phyloP scores from a whole-genome alignment of 768 basidiomycete genomes.

The Trametes meyenii region DNA sequence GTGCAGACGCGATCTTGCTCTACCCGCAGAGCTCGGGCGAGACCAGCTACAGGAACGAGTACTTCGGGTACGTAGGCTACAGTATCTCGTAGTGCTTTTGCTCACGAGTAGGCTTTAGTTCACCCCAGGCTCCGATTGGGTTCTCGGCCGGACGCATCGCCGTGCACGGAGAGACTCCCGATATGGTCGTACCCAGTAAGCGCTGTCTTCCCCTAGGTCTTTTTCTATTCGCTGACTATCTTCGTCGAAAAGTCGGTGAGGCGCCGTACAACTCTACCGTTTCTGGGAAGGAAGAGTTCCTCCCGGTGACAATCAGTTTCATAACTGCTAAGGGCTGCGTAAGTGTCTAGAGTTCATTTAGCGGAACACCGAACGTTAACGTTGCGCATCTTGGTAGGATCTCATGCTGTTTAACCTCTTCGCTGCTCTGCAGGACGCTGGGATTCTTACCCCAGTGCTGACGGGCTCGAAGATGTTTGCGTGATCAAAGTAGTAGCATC shows the following conservation, averaged over 20 bases:
- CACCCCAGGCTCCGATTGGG: conserved; percentile 30
- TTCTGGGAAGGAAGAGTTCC: conserved; percentile 29
- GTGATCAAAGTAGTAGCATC: not conserved
- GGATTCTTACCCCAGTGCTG: conserved; percentile 25
- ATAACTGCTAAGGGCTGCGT: conserved; percentile 35
- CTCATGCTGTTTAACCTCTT: conserved; percentile 35
- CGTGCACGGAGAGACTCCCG: conserved; percentile 30
- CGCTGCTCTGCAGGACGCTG: conserved; percentile 30
- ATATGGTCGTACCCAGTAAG: conserved; percentile 37
- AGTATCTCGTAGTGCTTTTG: not conserved
- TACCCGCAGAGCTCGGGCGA: conserved; percentile 35
- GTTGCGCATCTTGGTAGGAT: conserved; percentile 23
- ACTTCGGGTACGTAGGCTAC: conserved; percentile 25
- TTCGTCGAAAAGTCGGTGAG: conserved; percentile 28
- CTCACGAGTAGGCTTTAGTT: conserved; percentile 9
- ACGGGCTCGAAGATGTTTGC: conserved; percentile 30
- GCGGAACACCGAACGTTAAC: not conserved
- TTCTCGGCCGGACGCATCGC: conserved; percentile 30
- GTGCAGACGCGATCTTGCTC: conserved; percentile 33
- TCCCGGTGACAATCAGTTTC: conserved; percentile 36
- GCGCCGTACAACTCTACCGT: conserved; percentile 35
- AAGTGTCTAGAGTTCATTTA: conserved; percentile 4
- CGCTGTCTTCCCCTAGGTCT: not conserved
- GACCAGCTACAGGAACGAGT: conserved; percentile 31
- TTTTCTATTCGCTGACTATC: not conserved